A percentile compares a stretch with the other conserved stretches of the same genome.
Evolutionary conservation across 2,329 filamentous ascomycete species (phyloP).

Genomic region (Elsinoe ampelina): DNA sequence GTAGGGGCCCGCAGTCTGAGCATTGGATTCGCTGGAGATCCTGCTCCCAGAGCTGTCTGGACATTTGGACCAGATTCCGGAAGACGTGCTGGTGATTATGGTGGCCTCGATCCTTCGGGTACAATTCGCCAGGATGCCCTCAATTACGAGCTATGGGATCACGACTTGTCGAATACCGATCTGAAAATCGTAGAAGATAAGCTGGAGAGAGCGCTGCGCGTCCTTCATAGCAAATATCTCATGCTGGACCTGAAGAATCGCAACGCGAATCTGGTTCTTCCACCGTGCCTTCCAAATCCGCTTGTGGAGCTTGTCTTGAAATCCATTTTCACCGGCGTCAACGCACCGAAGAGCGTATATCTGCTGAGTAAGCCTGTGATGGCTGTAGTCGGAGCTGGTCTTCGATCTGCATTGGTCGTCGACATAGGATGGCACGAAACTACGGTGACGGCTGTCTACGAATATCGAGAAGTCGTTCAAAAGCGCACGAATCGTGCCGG

Average conservation of each 20-base stretch:
- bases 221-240: conserved; percentile 70
- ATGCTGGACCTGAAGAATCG: conserved; percentile 57
- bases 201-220: conserved; percentile 71
- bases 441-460: conserved; percentile 74
- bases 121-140: conserved; percentile 41
- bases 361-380: conserved; percentile 71
- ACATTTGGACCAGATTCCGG: conserved; percentile 67
- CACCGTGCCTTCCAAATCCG: conserved; percentile 66
- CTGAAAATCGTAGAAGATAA: conserved; percentile 76
- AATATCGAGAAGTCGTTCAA: conserved; percentile 72
- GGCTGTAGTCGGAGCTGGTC: conserved; percentile 65
- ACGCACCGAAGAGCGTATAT: conserved; percentile 71
- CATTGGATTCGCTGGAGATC: conserved; percentile 80
- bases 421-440: conserved; percentile 93
- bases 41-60: conserved; percentile 59
- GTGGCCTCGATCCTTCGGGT: conserved; percentile 44
- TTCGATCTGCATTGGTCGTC: conserved; percentile 76
- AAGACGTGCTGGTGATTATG: conserved; percentile 70
- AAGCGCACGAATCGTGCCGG: conserved; percentile 65
- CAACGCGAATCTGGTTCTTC: conserved; percentile 64
- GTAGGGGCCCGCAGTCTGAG: conserved; percentile 69
- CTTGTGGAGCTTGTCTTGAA: conserved; percentile 67
- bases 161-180: conserved; percentile 64
- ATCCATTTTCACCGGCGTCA: conserved; percentile 58
- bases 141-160: conserved; percentile 66